Percentiles rank a stretch among this genome's conserved stretches.
phyloP scores from a whole-genome alignment of 306 rosid species.

The Medicago ruthenica region DNA sequence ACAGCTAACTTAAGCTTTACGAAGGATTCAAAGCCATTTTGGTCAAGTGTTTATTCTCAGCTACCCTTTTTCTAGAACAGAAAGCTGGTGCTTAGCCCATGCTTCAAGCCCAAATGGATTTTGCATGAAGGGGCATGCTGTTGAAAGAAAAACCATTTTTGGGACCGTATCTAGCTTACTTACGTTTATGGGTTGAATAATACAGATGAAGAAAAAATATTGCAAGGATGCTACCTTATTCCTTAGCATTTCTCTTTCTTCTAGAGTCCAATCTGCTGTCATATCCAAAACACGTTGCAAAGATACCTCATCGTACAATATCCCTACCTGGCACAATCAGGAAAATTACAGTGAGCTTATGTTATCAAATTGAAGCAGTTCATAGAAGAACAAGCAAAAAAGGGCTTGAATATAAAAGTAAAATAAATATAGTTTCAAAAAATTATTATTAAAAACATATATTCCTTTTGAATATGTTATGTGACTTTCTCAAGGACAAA shows the following conservation, averaged over 20 bases:
- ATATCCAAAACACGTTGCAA: constrained; percentile 79
- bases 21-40: constrained; percentile 23
- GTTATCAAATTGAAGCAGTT: constrained; percentile 33
- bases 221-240: constrained; percentile 69
- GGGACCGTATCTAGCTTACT: constrained; percentile 6
- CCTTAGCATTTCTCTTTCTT: constrained; percentile 91
- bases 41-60: constrained; percentile 18
- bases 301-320: constrained; percentile 84
- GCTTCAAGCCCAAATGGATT: constrained; percentile 28
- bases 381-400: constrained; percentile 15
- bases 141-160: constrained; percentile 1
- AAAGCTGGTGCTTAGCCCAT: constrained; percentile 6
- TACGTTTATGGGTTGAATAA: constrained; percentile 22
- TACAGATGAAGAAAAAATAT: constrained; percentile 31
- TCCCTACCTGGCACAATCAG: constrained; percentile 77
- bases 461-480: constrained; percentile 19
- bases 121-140: constrained; percentile 2
- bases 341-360: constrained; percentile 43
- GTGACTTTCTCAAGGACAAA: constrained; percentile 27
- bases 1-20: constrained; percentile 2
- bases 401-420: constrained; percentile 18
- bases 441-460: constrained; percentile 19
- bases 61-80: constrained; percentile 3
- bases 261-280: constrained; percentile 89
- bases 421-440: constrained; percentile 10